Evolutionary conservation across 495 filamentous ascomycete species (phyloP).

Genomic region (Xanthoparmelia taractica): DNA sequence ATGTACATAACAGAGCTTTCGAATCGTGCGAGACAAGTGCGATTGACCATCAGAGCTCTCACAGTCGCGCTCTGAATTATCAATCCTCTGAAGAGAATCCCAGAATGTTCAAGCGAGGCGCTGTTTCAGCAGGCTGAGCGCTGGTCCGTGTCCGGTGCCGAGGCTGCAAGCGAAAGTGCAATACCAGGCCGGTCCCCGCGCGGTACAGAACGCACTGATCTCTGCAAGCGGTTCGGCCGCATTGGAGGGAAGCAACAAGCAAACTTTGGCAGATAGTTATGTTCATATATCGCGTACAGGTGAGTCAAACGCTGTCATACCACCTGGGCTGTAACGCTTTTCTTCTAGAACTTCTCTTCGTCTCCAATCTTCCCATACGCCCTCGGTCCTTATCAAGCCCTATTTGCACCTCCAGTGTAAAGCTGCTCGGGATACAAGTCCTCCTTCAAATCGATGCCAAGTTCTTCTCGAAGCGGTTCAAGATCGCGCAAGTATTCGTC

Average conservation of each 20-base stretch:
- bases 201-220: not conserved
- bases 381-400: constrained; percentile 2
- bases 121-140: not conserved
- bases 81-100: not conserved
- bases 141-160: not conserved
- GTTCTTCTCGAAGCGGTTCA: constrained; percentile 82
- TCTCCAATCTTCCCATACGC: not conserved
- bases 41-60: not conserved
- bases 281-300: constrained; percentile 1
- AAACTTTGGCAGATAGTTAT: constrained; percentile 3
- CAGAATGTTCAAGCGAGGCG: not conserved
- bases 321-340: not conserved
- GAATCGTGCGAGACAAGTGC: not conserved
- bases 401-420: constrained; percentile 29
- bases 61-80: not conserved
- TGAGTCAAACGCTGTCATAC: not conserved
- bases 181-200: not conserved
- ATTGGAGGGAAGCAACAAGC: not conserved
- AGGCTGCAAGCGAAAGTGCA: not conserved
- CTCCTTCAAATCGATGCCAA: constrained; percentile 87
- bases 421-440: constrained; percentile 81
- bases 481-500: constrained; percentile 94
- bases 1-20: not conserved
- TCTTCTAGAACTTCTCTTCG: not conserved
- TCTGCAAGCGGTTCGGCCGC: not conserved